Percentiles rank a stretch among this genome's conserved stretches.
phyloP scores from a whole-genome alignment of 768 basidiomycete species.

The Tylopilus felleus region DNA sequence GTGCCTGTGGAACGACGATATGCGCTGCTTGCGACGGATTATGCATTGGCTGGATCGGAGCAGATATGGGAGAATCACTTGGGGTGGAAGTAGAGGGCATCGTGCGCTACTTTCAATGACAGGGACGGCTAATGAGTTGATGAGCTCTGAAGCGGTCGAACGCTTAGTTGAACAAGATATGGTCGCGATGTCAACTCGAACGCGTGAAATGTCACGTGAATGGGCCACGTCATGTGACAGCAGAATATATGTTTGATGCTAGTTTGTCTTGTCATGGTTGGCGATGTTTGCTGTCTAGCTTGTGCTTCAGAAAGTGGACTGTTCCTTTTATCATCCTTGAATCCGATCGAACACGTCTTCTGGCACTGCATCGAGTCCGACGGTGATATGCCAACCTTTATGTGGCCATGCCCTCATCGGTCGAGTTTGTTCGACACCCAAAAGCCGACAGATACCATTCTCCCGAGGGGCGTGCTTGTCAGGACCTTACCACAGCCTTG shows the following conservation, averaged over 20 bases:
- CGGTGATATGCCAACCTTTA: neutral
- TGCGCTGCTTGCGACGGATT: constrained; percentile 79
- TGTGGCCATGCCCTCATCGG: neutral
- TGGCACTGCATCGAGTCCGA: neutral
- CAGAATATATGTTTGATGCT: too few species aligned
- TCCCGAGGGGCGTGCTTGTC: neutral
- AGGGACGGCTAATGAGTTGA: neutral
- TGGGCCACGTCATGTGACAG: constrained; percentile 10
- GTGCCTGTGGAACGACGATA: constrained; percentile 75
- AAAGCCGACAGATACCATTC: constrained; percentile 14
- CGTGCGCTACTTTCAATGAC: constrained; percentile 23
- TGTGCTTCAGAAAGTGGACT: neutral
- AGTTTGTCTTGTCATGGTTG: too few species aligned
- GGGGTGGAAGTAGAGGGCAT: constrained; percentile 59
- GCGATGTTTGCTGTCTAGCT: too few species aligned
- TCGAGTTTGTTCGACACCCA: neutral
- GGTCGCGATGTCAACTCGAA: constrained; percentile 24
- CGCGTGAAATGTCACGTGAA: constrained; percentile 30
- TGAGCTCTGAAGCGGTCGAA: neutral
- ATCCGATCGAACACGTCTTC: neutral
- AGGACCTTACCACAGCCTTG: neutral
- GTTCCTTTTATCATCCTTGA: too few species aligned
- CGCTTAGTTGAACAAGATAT: neutral
- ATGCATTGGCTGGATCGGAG: constrained; percentile 79
- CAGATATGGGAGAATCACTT: constrained; percentile 58